Percentiles rank a stretch among this genome's conserved stretches.
Conservation (phyloP, 768 basidiomycete genomes). For the Candolleomyces eurysporus region DNA sequence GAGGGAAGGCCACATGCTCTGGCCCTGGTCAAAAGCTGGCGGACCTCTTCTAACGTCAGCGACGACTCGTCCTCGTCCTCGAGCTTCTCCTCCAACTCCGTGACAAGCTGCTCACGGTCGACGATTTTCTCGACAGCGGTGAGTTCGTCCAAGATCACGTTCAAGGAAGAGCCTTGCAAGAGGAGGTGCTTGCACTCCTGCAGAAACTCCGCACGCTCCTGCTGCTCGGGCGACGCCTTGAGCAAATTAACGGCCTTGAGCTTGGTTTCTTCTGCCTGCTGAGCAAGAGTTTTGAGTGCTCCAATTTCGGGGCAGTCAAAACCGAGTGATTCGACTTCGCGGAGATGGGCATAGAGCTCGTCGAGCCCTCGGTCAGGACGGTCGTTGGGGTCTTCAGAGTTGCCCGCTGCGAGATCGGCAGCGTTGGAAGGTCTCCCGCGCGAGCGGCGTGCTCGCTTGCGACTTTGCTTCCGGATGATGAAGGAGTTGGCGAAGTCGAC, state of each 20-base stretch:
- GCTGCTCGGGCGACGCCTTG: conserved; percentile 34
- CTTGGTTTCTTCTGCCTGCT: conserved; percentile 65
- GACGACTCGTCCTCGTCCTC: conserved; percentile 53
- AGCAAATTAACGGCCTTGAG: conserved; percentile 55
- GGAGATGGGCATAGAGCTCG: conserved; percentile 67
- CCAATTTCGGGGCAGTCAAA: conserved; percentile 82
- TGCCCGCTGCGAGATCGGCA: conserved; percentile 28
- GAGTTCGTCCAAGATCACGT: conserved; percentile 82
- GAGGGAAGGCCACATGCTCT: conserved; percentile 60
- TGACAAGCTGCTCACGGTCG: conserved; percentile 72
- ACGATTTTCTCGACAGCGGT: conserved; percentile 77
- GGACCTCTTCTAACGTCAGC: conserved; percentile 75
- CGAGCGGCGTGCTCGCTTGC: conserved; percentile 70
- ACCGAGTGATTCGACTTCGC: conserved; percentile 73
- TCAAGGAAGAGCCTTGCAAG: conserved; percentile 68
- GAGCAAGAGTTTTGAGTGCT: conserved; percentile 49
- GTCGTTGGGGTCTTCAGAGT: conserved; percentile 57
- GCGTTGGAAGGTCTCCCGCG: conserved; percentile 47
- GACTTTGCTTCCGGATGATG: conserved; percentile 74
- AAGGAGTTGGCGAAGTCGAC: conserved; percentile 81
- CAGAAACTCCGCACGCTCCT: conserved; percentile 55
- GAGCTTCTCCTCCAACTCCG: conserved; percentile 70
- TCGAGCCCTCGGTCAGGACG: conserved; percentile 69
- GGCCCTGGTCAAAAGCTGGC: conserved; percentile 68
- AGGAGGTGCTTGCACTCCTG: conserved; percentile 72